Conservation (phyloP, 148 eudicot genomes). For the Agrostemma githago region DNA sequence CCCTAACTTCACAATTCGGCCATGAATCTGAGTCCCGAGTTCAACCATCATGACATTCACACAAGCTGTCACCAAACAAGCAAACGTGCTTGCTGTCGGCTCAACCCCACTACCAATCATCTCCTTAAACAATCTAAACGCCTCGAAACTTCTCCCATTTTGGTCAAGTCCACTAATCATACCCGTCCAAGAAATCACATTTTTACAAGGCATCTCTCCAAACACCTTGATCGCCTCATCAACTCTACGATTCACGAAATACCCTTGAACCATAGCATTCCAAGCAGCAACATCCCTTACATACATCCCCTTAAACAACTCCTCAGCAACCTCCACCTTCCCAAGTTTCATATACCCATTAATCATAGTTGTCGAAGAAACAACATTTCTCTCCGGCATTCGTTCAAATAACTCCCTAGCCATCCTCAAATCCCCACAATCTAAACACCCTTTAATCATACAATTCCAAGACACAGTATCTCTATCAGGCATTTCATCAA, state of each 20-base stretch:
- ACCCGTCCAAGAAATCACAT: constrained; percentile 80
- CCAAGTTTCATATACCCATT: constrained; percentile 57
- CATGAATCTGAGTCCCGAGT: constrained; percentile 61
- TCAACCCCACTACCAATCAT: constrained; percentile 46
- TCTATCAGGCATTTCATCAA: constrained; percentile 53
- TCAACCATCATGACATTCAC: constrained; percentile 34
- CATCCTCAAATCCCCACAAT: constrained; percentile 44
- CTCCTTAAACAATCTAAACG: constrained; percentile 38
- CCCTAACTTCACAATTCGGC: constrained; percentile 46
- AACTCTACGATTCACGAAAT: constrained; percentile 46
- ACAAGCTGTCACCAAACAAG: constrained; percentile 62
- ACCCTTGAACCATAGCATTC: constrained; percentile 82
- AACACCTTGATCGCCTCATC: constrained; percentile 53
- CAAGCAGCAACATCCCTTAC: constrained; percentile 61
- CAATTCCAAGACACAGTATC: constrained; percentile 65
- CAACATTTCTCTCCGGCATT: constrained; percentile 63
- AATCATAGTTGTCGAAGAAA: constrained; percentile 78
- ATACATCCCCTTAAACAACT: constrained; percentile 61
- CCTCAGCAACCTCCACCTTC: constrained; percentile 43
- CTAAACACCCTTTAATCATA: constrained; percentile 71
- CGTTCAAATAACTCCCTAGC: constrained; percentile 52
- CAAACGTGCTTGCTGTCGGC: constrained; percentile 41
- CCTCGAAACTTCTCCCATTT: constrained; percentile 56
- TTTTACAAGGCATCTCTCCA: constrained; percentile 51
- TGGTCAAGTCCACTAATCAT: constrained; percentile 82